Evolutionary conservation across 371 early-diverging fungal species (phyloP), one percentile per base, ranked within the genome.

Genomic region (Fennellomyces sp.): DNA sequence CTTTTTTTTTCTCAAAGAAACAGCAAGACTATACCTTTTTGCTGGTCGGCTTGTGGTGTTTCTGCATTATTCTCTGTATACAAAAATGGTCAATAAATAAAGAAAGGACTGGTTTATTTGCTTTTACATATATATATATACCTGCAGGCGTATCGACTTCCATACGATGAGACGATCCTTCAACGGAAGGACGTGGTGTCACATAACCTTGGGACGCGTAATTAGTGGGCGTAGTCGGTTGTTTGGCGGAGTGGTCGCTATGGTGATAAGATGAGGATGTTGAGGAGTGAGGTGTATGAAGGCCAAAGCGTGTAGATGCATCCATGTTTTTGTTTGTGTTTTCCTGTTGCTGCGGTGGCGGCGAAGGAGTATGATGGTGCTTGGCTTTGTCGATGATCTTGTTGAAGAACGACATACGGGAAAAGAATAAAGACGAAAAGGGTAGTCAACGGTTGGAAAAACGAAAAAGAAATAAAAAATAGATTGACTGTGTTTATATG

Each of bases 361-460:
- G 41, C 19, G 41, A n/a, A 10, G 8, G 31, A 51, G 52, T 58
- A 41, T 63, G 63, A 12, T 64, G 65, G 19, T 65, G 66, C 33
- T 61, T 65, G 39, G 66, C 62, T 26, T 66, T 66, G 50, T 66
- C 66, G 47, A 62, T 61, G 21, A 66, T 58, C 36, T 62, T 66
- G 59, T 66, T 66, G 51, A 66, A 66, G 49, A 66, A 62, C 15
- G 66, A 61, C 66, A 66, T 65, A 19, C 28, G 17, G n/a, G 19
- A 23, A 38, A 19, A 55, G 36, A n/a, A n/a, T n/a, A n/a, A n/a
- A n/a, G n/a, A n/a, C n/a, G n/a, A n/a, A n/a, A n/a, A n/a, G n/a
- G n/a, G n/a, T n/a, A n/a, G n/a, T n/a, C n/a, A n/a, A n/a, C n/a
- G n/a, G n/a, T n/a, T n/a, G n/a, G n/a, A n/a, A n/a, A n/a, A n/a